phyloP scores from a whole-genome alignment of 2,329 filamentous ascomycete species.

The Hypoxylon sp. region DNA sequence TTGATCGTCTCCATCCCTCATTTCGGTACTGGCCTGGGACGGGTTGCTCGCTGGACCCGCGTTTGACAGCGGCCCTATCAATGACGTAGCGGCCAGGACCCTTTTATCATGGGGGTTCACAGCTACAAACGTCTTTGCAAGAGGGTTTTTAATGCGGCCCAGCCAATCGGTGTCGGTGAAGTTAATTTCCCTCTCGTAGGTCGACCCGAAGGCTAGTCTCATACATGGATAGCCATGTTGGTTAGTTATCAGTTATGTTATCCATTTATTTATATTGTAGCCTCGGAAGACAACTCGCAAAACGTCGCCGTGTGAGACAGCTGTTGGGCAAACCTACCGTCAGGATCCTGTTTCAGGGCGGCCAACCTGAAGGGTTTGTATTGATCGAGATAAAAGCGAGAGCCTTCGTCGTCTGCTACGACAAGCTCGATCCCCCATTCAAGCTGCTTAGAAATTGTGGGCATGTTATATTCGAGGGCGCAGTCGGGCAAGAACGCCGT shows the following conservation, averaged over 20 bases:
- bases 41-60: constrained; percentile 40
- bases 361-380: constrained; percentile 50
- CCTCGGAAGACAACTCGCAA: not conserved
- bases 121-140: constrained; percentile 52
- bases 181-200: constrained; percentile 51
- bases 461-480: constrained; percentile 28
- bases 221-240: constrained; percentile 12
- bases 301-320: constrained; percentile 5
- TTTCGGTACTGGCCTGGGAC: constrained; percentile 32
- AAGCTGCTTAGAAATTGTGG: constrained; percentile 11
- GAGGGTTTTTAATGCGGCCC: constrained; percentile 52
- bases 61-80: constrained; percentile 50
- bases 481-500: constrained; percentile 9
- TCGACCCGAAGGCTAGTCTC: constrained; percentile 54
- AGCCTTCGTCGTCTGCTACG: constrained; percentile 42
- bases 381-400: constrained; percentile 47
- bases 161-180: constrained; percentile 54
- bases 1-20: constrained; percentile 27
- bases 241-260: constrained; percentile 33
- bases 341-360: constrained; percentile 46
- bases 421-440: constrained; percentile 45
- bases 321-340: constrained; percentile 42
- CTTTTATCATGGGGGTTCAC: constrained; percentile 37
- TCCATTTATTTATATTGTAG: constrained; percentile 23
- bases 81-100: constrained; percentile 50